phyloP scores from a whole-genome alignment of 2,329 filamentous ascomycete species.

The Capronia americana region DNA sequence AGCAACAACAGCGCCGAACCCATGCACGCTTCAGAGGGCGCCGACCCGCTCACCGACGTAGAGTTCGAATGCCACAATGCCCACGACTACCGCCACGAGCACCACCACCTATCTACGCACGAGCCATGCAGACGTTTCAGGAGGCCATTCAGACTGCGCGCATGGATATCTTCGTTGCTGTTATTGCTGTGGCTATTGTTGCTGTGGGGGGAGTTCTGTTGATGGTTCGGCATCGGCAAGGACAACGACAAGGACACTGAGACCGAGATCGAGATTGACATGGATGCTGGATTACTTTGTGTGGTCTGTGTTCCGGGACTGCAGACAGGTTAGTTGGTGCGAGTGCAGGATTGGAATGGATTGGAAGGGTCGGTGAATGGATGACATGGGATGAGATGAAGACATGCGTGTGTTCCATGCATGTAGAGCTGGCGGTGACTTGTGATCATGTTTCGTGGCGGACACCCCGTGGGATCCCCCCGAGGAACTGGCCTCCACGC shows the following conservation, averaged over 20 bases:
- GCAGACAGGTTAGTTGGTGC: neutral
- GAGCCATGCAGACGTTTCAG: neutral
- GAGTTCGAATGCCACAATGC: neutral
- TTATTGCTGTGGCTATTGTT: neutral
- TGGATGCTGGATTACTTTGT: neutral
- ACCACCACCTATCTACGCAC: neutral
- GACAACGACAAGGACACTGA: neutral
- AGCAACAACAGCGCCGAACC: neutral
- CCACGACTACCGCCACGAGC: neutral
- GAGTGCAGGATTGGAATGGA: neutral
- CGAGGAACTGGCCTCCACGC: too few species aligned
- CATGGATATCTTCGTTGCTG: neutral
- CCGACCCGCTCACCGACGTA: neutral
- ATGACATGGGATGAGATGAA: neutral
- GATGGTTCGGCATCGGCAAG: neutral
- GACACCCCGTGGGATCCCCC: too few species aligned
- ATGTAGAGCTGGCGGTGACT: too few species aligned
- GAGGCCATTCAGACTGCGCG: neutral
- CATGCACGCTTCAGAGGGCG: neutral
- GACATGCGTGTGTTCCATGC: too few species aligned
- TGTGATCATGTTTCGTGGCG: too few species aligned
- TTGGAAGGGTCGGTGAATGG: too few species aligned
- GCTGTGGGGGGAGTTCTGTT: neutral
- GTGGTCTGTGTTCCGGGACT: neutral
- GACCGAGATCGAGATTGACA: neutral